Base-by-base conservation (phyloP, 2,329 filamentous ascomycete species). In the Phoma herbarum region DNA sequence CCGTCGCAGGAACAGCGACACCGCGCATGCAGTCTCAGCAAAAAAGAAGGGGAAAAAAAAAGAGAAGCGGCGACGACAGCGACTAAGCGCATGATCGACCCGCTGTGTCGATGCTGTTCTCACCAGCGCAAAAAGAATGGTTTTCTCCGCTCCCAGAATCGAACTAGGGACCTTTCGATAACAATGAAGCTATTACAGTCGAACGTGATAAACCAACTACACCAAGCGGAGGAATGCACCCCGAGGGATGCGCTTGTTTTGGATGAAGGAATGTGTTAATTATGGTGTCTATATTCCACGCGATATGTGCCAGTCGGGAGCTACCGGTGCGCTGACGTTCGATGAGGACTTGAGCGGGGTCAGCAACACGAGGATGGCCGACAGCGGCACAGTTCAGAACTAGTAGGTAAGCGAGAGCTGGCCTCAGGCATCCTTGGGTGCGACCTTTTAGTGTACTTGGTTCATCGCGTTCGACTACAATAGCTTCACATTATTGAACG, bases 141-240 rank as follows among this genome's bases (percentile, higher is more conserved):
- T 60, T 16, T 56, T 48, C 58, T 58, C 56, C 60, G 56, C 44
- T 54, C 42, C 43, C 48, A 52, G 54, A 57, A 61, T 61, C 57
- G 57, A 59, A 59, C 57, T 55, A 59, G 57, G 57, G 57, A 59
- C 57, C 57, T 59, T 59, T 59, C 57, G 51, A 59, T 59, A 54
- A 59, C 57, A 58, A 59, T 59, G 42, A 35, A 23, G 51, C 50
- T 51, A 54, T 59, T 59, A 59, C 57, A 59, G 57, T 59, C 57
- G 57, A 59, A 59, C 56, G 56, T 58, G 56, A 58, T 58, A 58
- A 58, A 58, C 56, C 56, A 58, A 58, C 56, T 58, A 58, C 56
- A 58, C 56, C 56, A 58, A 58, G 56, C 49, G 56, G 56, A 58
- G 56, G n/a, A 20, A 33, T 58, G 45, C 56, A 50, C 16, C 48